These are phyloP conservation scores for Hypoxylon sp. DNA, from an alignment of 2,329 filamentous ascomycete species.

Conservation along the genomic window DNA sequence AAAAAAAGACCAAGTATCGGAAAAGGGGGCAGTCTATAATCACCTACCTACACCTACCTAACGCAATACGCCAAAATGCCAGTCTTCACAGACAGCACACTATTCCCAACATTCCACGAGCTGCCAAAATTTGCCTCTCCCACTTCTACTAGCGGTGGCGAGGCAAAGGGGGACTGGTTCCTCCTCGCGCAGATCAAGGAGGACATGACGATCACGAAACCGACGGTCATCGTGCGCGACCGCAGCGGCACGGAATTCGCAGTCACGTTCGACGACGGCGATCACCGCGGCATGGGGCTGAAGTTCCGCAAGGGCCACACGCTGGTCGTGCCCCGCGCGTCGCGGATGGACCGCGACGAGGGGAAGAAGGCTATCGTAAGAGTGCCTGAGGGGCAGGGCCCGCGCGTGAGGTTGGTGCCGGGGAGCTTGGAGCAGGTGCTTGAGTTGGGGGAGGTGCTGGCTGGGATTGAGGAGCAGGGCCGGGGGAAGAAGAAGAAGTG, in stretches of 20 bases:
- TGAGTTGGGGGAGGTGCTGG: slow-evolving; percentile 45
- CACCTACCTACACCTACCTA: no score
- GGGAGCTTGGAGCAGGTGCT: slow-evolving; percentile 45
- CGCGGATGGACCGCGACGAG: slow-evolving; percentile 53
- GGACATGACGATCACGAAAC: slow-evolving; percentile 61
- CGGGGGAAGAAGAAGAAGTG: slow-evolving; percentile 38
- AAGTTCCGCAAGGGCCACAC: slow-evolving; percentile 58
- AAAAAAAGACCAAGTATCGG: no score
- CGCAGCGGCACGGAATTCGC: slow-evolving; percentile 58
- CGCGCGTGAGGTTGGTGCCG: slow-evolving; percentile 50
- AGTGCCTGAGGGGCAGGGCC: slow-evolving; percentile 52
- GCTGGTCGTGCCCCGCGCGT: slow-evolving; percentile 55
- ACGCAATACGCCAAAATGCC: slow-evolving; percentile 26
- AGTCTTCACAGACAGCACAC: slow-evolving; percentile 27
- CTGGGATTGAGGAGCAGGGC: slow-evolving; percentile 15
- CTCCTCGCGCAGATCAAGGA: slow-evolving; percentile 53
- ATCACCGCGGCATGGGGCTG: slow-evolving; percentile 54
- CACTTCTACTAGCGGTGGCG: background rate
- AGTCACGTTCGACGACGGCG: slow-evolving; percentile 60
- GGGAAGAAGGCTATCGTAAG: slow-evolving; percentile 58
- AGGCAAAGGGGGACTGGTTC: slow-evolving; percentile 46
- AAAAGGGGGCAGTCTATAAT: no score
- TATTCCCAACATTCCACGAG: slow-evolving; percentile 40
- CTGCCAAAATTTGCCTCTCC: slow-evolving; percentile 31
- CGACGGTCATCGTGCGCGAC: slow-evolving; percentile 62